Percentiles rank a stretch among this genome's conserved stretches.
Evolutionary conservation across 495 filamentous ascomycete species (phyloP).

Genomic region (Penicillium pancosmium): DNA sequence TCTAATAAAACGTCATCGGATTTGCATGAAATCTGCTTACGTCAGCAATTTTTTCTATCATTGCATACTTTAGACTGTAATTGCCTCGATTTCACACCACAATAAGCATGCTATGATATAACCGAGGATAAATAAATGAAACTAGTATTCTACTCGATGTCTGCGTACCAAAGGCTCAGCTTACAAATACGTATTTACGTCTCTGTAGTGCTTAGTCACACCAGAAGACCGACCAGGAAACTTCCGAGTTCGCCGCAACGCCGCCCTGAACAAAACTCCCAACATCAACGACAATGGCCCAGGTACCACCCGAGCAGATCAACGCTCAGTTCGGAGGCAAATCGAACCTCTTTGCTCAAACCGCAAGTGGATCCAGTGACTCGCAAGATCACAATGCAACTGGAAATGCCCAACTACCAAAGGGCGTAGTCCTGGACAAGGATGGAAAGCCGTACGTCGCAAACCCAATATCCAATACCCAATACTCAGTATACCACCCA

Average conservation of each 20-base stretch:
- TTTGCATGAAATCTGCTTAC: too few relatives aligned
- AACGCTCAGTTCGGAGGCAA: constrained; percentile 9
- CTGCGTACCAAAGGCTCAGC: not conserved
- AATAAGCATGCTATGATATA: too few relatives aligned
- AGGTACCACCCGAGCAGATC: constrained; percentile 23
- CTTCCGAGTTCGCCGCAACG: not conserved
- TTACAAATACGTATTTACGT: too few relatives aligned
- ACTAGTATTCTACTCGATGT: not conserved
- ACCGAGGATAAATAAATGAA: too few relatives aligned
- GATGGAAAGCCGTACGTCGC: constrained; percentile 91
- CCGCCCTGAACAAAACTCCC: not conserved
- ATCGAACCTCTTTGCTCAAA: constrained; percentile 26
- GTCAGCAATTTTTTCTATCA: too few relatives aligned
- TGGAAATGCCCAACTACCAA: constrained; percentile 55
- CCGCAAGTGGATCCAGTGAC: constrained; percentile 25
- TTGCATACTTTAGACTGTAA: too few relatives aligned
- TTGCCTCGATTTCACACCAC: too few relatives aligned
- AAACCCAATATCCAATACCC: not conserved
- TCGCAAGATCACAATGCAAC: constrained; percentile 27
- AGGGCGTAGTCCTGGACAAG: constrained; percentile 83
- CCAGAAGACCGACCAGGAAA: not conserved
- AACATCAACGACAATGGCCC: constrained; percentile 18
- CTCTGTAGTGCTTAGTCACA: not conserved
- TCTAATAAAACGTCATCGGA: too few relatives aligned
- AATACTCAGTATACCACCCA: not conserved